phyloP scores from a whole-genome alignment of 2,329 filamentous ascomycete species.

The Parasarocladium wereldwijsianum region DNA sequence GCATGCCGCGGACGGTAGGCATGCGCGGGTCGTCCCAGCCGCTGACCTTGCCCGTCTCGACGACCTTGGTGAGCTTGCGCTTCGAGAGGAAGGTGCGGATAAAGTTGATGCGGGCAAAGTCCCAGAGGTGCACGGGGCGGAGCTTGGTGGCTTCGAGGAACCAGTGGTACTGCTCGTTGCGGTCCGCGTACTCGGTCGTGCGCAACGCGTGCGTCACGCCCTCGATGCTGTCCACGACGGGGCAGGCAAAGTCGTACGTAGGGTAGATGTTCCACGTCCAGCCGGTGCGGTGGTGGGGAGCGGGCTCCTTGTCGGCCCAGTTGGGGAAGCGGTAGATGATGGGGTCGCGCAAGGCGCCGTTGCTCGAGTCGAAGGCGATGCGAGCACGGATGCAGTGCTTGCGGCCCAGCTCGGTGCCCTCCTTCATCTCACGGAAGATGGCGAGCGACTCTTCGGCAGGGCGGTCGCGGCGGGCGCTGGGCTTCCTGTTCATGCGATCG shows the following conservation, averaged over 20 bases:
- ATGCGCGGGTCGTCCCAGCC: constrained; percentile 82
- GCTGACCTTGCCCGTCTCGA: constrained; percentile 60
- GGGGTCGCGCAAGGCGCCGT: constrained; percentile 91
- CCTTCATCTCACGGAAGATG: constrained; percentile 89
- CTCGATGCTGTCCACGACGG: constrained; percentile 66
- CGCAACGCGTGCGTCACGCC: constrained; percentile 72
- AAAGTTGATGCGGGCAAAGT: constrained; percentile 76
- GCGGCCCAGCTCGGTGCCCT: constrained; percentile 61
- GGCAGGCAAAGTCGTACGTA: constrained; percentile 79
- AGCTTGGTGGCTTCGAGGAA: constrained; percentile 62
- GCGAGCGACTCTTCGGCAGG: constrained; percentile 70
- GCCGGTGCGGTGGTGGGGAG: constrained; percentile 62
- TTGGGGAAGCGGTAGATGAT: constrained; percentile 85
- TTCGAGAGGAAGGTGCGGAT: constrained; percentile 72
- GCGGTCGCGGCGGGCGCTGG: constrained; percentile 67
- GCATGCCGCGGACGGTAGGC: constrained; percentile 70
- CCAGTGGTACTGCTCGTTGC: constrained; percentile 79
- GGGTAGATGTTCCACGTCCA: constrained; percentile 86
- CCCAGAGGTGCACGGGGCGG: constrained; percentile 70
- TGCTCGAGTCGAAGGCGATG: constrained; percentile 80
- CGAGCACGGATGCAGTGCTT: constrained; percentile 90
- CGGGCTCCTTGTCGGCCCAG: constrained; percentile 26
- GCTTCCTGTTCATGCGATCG: constrained; percentile 70
- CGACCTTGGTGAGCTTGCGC: constrained; percentile 73
- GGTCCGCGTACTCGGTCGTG: constrained; percentile 78